Evolutionary conservation across 306 rosid genomes (phyloP).

Genomic region (Sophora flavescens): DNA sequence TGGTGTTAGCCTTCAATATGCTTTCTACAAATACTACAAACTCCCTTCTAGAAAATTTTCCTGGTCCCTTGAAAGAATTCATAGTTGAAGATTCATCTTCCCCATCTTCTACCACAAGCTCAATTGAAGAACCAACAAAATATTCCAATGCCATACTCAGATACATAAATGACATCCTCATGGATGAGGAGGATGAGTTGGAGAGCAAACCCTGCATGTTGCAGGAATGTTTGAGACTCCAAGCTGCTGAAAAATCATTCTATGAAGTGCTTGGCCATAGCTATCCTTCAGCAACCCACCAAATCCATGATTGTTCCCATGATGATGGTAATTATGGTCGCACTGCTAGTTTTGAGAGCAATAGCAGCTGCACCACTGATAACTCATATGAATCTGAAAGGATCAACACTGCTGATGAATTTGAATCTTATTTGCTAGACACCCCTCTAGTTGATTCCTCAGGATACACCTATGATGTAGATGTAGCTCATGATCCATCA

Average conservation of each 20-base stretch:
- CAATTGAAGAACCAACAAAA: constrained; percentile 52
- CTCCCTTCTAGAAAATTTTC: constrained; percentile 48
- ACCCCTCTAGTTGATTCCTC: constrained; percentile 43
- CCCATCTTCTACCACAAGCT: constrained; percentile 49
- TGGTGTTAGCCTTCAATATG: constrained; percentile 41
- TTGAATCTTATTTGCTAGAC: constrained; percentile 36
- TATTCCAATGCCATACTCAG: constrained; percentile 60
- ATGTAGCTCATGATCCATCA: constrained; percentile 39
- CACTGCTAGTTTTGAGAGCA: constrained; percentile 45
- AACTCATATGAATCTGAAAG: constrained; percentile 44
- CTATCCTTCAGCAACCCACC: constrained; percentile 48
- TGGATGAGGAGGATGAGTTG: constrained; percentile 81
- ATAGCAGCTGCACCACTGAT: constrained; percentile 45
- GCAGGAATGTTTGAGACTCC: constrained; percentile 79
- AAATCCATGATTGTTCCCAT: background rate
- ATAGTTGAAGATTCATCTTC: constrained; percentile 44
- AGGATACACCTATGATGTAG: constrained; percentile 8
- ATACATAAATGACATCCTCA: constrained; percentile 76
- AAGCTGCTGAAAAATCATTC: constrained; percentile 84
- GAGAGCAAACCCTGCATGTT: constrained; percentile 79
- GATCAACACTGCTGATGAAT: constrained; percentile 37
- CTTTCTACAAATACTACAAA: constrained; percentile 49
- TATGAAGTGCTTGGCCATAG: constrained; percentile 67
- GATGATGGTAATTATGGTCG: constrained; percentile 38
- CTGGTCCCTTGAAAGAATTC: constrained; percentile 43